Percentiles rank a stretch among this genome's conserved stretches.
Conservation (phyloP, 2,329 filamentous ascomycete genomes). For the Trichophaea hybrida region DNA sequence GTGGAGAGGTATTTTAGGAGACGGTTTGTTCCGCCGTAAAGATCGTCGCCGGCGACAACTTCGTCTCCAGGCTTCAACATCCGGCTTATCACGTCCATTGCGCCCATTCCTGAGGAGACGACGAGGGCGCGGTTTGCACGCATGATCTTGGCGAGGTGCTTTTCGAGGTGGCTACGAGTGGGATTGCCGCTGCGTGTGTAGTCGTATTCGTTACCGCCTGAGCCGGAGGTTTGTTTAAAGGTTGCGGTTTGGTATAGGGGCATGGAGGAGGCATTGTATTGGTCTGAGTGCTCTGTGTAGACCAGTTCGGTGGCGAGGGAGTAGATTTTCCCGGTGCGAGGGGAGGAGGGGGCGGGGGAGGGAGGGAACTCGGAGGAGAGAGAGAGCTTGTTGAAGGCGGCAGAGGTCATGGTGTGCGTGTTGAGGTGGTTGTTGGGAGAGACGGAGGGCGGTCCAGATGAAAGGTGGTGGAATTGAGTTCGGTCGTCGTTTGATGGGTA, state of each 20-base stretch:
- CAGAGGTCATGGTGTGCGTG: not conserved
- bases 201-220: constrained; percentile 81
- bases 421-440: not conserved
- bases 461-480: no score
- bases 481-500: no score
- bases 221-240: constrained; percentile 80
- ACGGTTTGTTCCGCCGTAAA: constrained; percentile 91
- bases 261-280: constrained; percentile 91
- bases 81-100: constrained; percentile 87
- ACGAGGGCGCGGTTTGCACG: constrained; percentile 79
- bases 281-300: constrained; percentile 88
- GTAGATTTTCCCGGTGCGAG: constrained; percentile 72
- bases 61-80: constrained; percentile 85
- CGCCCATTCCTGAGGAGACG: constrained; percentile 93
- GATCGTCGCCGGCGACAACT: constrained; percentile 89
- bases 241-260: constrained; percentile 98
- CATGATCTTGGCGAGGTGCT: constrained; percentile 98
- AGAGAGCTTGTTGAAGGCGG: constrained; percentile 48
- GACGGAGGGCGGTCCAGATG: not conserved
- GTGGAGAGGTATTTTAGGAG: constrained; percentile 81
- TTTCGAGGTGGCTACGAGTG: constrained; percentile 86
- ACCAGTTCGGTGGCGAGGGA: constrained; percentile 91
- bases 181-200: constrained; percentile 97
- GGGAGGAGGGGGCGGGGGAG: constrained; percentile 84
- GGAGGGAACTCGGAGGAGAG: constrained; percentile 73